phyloP scores from a whole-genome alignment of 164 flowering plant genomes.

The Tetrastigma voinierianum region DNA sequence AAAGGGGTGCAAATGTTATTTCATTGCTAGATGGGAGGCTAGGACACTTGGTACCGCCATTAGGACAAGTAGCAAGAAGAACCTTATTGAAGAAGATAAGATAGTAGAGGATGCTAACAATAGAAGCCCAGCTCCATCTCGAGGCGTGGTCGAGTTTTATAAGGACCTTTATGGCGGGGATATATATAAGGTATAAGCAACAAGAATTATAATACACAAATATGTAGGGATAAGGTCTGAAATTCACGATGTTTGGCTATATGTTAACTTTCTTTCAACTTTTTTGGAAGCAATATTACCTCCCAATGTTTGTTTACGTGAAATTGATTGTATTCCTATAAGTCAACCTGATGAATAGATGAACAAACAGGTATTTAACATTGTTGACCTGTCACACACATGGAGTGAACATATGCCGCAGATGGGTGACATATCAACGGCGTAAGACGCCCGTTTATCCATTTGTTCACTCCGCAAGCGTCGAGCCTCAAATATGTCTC shows the following conservation, averaged over 20 bases:
- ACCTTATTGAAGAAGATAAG: slow-evolving; percentile 46
- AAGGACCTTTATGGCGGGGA: slow-evolving; percentile 36
- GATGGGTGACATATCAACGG: no score
- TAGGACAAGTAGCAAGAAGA: slow-evolving; percentile 24
- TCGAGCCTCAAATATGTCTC: no score
- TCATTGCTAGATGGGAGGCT: slow-evolving; percentile 65
- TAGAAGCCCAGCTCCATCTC: slow-evolving; percentile 70
- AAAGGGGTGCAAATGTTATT: slow-evolving; percentile 57
- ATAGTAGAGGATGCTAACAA: slow-evolving; percentile 56
- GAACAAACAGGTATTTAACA: no score
- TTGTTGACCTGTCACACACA: no score
- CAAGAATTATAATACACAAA: background rate
- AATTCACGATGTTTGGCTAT: background rate
- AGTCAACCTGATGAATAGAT: no score
- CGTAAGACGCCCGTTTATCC: no score
- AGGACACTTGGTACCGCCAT: slow-evolving; percentile 36
- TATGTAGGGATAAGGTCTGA: background rate
- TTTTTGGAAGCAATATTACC: no score
- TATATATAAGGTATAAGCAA: slow-evolving; percentile 44
- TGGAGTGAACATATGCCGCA: no score
- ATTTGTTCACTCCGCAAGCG: no score
- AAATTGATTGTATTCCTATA: no score
- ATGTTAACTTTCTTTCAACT: background rate
- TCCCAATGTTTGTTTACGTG: no score
- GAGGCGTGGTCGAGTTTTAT: slow-evolving; percentile 42